A percentile compares a stretch with the other conserved stretches of the same genome.
Evolutionary conservation across 2,329 filamentous ascomycete species (phyloP).

Genomic region (Aspergillus viridinutans): DNA sequence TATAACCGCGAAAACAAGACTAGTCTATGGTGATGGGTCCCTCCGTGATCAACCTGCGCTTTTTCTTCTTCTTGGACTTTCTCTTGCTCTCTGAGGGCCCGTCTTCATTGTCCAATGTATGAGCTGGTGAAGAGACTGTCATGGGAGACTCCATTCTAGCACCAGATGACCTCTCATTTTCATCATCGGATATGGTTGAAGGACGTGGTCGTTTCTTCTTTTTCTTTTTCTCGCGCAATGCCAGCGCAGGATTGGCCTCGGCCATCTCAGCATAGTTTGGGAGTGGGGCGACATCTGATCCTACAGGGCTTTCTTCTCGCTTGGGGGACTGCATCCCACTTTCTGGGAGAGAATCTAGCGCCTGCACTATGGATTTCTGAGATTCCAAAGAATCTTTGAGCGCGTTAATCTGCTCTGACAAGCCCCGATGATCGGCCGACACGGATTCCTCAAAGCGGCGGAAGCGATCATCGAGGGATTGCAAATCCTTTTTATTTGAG

Average conservation of each 20-base stretch:
- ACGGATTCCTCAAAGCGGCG: conserved; percentile 1
- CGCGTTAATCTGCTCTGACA: conserved; percentile 4
- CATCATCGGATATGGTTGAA: conserved; percentile 3
- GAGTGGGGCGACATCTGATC: neutral
- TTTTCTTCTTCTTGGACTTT: conserved; percentile 16
- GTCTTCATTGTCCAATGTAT: neutral
- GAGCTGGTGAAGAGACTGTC: neutral
- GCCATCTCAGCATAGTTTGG: neutral
- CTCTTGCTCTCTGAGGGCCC: conserved; percentile 8
- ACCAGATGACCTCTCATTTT: conserved; percentile 3
- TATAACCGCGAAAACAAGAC: neutral
- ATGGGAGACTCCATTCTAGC: conserved; percentile 3
- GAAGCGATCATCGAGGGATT: conserved; percentile 7
- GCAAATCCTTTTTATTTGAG: neutral
- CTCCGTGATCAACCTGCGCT: conserved; percentile 3
- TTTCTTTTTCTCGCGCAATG: conserved; percentile 7
- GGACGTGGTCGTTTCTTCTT: conserved; percentile 11
- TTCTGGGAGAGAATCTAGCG: neutral
- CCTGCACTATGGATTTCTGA: neutral
- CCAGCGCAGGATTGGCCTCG: conserved; percentile 5
- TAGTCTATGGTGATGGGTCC: conserved; percentile 6
- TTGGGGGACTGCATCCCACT: neutral
- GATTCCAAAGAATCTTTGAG: conserved; percentile 1
- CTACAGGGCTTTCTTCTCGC: neutral
- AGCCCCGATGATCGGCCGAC: neutral